phyloP scores from a whole-genome alignment of 192 early-diverging fungal genomes.

The Anaeromyces robustus region DNA sequence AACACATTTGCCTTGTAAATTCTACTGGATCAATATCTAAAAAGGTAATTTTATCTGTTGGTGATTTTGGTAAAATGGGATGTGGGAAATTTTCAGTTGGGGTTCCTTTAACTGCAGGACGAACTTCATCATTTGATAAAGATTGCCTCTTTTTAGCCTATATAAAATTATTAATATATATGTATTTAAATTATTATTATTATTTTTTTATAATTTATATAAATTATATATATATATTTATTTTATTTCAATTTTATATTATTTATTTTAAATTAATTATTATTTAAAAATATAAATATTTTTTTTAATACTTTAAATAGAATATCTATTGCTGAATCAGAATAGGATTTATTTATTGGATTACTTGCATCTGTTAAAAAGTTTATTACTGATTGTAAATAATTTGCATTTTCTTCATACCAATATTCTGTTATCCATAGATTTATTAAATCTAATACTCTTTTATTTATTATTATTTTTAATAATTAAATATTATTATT shows the following conservation, averaged over 20 bases:
- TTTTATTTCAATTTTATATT: too few species aligned
- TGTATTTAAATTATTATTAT: too few species aligned
- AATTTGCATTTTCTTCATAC: background rate
- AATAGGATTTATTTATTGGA: background rate
- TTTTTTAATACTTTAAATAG: background rate
- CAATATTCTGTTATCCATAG: background rate
- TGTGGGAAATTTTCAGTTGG: background rate
- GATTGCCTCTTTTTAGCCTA: background rate
- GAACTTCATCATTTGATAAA: background rate
- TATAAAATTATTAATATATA: too few species aligned
- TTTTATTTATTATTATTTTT: too few species aligned
- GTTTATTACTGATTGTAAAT: background rate
- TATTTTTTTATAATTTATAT: too few species aligned
- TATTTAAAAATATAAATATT: too few species aligned
- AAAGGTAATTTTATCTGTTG: background rate
- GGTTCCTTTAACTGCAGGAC: background rate
- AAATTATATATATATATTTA: too few species aligned
- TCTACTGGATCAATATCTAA: background rate
- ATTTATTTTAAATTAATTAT: too few species aligned
- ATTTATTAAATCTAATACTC: background rate
- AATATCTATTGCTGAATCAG: background rate
- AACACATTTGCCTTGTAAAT: background rate
- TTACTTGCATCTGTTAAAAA: background rate
- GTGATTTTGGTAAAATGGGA: background rate
- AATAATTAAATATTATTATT: too few species aligned